A percentile compares a stretch with the other conserved stretches of the same genome.
Conservation (phyloP, 176 grass and related monocot genomes). For the Tillandsia leiboldiana region DNA sequence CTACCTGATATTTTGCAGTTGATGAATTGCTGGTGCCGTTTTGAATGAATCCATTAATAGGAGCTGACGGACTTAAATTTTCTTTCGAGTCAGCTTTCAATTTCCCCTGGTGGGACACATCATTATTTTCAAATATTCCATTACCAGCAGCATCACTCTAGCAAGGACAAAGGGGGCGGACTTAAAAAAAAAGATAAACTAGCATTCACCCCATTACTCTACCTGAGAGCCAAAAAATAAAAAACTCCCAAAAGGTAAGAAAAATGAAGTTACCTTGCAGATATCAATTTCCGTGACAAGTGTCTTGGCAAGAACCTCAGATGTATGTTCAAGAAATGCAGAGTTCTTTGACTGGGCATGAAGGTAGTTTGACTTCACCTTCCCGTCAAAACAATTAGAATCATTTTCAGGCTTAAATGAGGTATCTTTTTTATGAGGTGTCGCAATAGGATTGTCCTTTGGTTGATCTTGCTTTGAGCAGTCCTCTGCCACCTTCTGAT, state of each 20-base stretch:
- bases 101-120: slow-evolving; percentile 11
- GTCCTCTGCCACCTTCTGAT: slow-evolving; percentile 19
- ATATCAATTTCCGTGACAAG: neutral
- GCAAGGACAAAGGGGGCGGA: neutral
- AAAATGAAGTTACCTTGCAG: neutral
- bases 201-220: neutral
- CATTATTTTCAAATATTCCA: neutral
- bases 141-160: slow-evolving; percentile 5
- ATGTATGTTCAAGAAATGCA: neutral
- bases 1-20: neutral
- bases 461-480: slow-evolving; percentile 8
- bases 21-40: neutral
- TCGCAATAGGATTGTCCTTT: slow-evolving; percentile 16
- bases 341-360: neutral
- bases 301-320: neutral
- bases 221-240: neutral
- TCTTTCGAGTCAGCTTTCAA: neutral
- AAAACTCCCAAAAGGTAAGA: neutral
- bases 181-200: neutral
- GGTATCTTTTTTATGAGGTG: neutral
- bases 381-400: neutral
- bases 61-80: neutral
- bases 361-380: neutral
- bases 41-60: neutral
- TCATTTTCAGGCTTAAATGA: neutral